phyloP scores from a whole-genome alignment of 2,329 filamentous ascomycete genomes.

The Epicoccum sorghinum region DNA sequence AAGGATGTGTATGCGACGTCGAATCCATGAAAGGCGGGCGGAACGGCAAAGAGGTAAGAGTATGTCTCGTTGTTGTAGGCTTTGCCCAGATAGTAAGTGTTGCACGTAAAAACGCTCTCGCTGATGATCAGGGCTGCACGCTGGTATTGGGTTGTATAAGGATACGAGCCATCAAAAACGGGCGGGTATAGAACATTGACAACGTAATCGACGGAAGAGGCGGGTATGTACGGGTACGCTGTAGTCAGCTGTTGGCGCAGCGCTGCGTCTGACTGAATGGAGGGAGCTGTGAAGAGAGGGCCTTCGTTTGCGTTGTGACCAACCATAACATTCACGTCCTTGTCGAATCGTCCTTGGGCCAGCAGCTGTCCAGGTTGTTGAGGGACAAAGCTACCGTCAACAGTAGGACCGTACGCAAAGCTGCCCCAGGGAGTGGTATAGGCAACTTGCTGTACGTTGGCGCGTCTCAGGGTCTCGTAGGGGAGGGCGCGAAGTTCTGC shows the following conservation, averaged over 20 bases:
- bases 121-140: constrained; percentile 51
- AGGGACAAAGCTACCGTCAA: constrained; percentile 44
- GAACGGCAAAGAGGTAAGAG: constrained; percentile 60
- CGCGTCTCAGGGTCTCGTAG: constrained; percentile 40
- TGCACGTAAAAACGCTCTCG: constrained; percentile 59
- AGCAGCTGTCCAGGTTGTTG: constrained; percentile 43
- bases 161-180: constrained; percentile 53
- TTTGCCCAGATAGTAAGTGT: constrained; percentile 57
- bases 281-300: constrained; percentile 51
- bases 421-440: constrained; percentile 42
- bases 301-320: constrained; percentile 56
- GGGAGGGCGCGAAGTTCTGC: constrained; percentile 42
- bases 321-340: constrained; percentile 43
- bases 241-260: constrained; percentile 34
- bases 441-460: constrained; percentile 41
- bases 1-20: constrained; percentile 62
- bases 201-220: constrained; percentile 50
- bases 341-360: constrained; percentile 46
- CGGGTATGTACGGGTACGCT: constrained; percentile 40
- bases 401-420: constrained; percentile 43
- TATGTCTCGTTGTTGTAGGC: constrained; percentile 57
- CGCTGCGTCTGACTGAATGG: constrained; percentile 39
- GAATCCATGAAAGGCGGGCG: constrained; percentile 59
- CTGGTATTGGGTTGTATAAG: constrained; percentile 54
- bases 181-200: constrained; percentile 57